These are phyloP conservation scores for Gnaphalium uliginosum DNA, from an alignment of 129 eudicot genomes.

Conservation along the genomic window DNA sequence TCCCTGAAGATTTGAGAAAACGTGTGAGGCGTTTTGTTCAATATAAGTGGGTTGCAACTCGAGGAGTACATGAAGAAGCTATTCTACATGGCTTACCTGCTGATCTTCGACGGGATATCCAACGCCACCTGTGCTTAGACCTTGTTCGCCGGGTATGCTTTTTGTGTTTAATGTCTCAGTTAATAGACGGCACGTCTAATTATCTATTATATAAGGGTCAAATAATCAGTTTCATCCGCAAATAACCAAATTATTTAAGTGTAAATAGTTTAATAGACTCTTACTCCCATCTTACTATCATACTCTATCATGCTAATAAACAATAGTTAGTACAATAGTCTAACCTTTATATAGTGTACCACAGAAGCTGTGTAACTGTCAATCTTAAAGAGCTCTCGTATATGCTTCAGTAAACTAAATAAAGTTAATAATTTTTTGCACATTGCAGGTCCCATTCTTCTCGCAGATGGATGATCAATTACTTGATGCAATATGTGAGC, in stretches of 20 bases:
- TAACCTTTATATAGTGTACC: not conserved
- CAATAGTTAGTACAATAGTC: not conserved
- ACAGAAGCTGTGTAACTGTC: not conserved
- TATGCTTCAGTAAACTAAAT: not conserved
- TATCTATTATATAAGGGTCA: not conserved
- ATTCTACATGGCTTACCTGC: constrained; percentile 76
- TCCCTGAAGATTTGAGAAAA: constrained; percentile 83
- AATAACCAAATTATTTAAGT: not conserved
- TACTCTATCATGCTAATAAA: not conserved
- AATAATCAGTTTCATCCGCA: not conserved
- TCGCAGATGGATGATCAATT: constrained; percentile 98
- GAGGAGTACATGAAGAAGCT: constrained; percentile 89
- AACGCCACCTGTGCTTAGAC: constrained; percentile 92
- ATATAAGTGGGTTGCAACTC: constrained; percentile 95
- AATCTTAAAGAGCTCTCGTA: not conserved
- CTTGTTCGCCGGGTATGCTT: constrained; percentile 86
- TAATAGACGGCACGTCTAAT: not conserved
- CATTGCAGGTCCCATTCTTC: constrained; percentile 84
- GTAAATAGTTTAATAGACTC: not conserved
- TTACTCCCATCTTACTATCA: not conserved
- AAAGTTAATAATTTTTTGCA: not conserved
- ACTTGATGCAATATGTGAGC: constrained; percentile 97
- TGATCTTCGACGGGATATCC: constrained; percentile 91
- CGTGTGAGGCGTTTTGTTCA: constrained; percentile 92
- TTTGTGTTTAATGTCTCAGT: not conserved